Evolutionary conservation across 2,329 filamentous ascomycete species (phyloP).

Genomic region (Chrysoporthe deuterocubensis): DNA sequence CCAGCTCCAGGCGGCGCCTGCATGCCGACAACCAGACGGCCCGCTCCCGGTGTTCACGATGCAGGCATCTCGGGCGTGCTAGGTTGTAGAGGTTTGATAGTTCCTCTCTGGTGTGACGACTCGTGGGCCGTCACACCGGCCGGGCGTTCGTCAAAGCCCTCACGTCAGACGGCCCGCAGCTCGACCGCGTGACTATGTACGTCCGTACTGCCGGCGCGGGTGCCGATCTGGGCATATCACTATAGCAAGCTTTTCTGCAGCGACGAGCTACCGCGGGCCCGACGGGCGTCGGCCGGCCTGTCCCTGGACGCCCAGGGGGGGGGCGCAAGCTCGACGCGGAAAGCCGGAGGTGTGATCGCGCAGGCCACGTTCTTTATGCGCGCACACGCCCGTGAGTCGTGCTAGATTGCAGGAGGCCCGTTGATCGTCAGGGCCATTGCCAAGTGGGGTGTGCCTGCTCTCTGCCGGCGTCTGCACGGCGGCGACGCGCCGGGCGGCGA

Average conservation of each 20-base stretch:
- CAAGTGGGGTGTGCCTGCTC: neutral
- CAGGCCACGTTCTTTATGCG: neutral
- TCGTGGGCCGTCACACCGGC: neutral
- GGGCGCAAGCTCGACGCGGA: neutral
- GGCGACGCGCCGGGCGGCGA: neutral
- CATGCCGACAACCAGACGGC: neutral
- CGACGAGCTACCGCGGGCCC: neutral
- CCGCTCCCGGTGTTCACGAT: neutral
- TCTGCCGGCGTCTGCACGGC: neutral
- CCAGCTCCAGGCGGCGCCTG: neutral
- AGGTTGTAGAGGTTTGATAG: neutral
- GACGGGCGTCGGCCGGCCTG: neutral
- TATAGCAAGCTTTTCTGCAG: neutral
- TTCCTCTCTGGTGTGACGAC: neutral
- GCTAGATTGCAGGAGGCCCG: neutral
- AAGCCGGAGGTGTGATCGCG: neutral
- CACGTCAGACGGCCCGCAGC: neutral
- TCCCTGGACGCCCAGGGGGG: too few species aligned
- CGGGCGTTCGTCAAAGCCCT: neutral
- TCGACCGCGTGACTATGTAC: neutral
- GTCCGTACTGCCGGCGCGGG: neutral
- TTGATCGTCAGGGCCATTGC: neutral
- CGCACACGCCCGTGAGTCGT: neutral
- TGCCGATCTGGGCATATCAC: neutral
- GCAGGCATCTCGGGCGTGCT: neutral